Conservation (phyloP, 208 protist genomes). For the Borovskyia barvae region DNA sequence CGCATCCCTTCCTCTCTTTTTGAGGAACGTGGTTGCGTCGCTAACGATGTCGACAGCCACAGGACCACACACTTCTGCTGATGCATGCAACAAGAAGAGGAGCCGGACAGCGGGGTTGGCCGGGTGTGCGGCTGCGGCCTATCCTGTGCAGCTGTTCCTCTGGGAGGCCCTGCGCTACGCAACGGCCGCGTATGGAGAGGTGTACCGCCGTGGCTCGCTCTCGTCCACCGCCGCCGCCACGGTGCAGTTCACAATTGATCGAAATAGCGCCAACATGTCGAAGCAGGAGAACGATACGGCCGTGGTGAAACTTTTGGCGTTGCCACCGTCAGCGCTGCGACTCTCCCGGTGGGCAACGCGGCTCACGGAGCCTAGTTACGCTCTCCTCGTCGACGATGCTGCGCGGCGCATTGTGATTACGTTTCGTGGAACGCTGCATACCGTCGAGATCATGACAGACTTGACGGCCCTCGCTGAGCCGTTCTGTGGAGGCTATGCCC, state of each 20-base stretch:
- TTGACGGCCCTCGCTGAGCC: slow-evolving; percentile 39
- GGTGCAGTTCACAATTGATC: slow-evolving; percentile 36
- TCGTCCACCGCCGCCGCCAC: slow-evolving; percentile 30
- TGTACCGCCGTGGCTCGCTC: slow-evolving; percentile 45
- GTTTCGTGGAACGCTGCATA: slow-evolving; percentile 62
- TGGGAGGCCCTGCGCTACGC: slow-evolving; percentile 58
- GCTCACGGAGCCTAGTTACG: slow-evolving; percentile 53
- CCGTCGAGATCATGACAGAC: slow-evolving; percentile 62
- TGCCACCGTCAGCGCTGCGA: slow-evolving; percentile 39
- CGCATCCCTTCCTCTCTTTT: too few relatives aligned
- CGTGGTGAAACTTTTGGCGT: slow-evolving; percentile 42
- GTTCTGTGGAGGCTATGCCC: slow-evolving; percentile 54
- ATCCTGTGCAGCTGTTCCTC: slow-evolving; percentile 34
- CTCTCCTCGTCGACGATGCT: slow-evolving; percentile 45
- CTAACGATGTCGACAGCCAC: too few relatives aligned
- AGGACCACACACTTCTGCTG: too few relatives aligned
- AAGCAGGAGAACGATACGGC: slow-evolving; percentile 41
- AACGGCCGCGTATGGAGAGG: slow-evolving; percentile 57
- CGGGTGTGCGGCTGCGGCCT: too few relatives aligned
- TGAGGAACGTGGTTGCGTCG: too few relatives aligned
- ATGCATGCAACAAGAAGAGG: too few relatives aligned
- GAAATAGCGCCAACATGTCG: slow-evolving; percentile 18
- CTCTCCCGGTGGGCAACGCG: slow-evolving; percentile 44
- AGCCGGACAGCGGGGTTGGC: too few relatives aligned
- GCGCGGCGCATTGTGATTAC: slow-evolving; percentile 45